A percentile compares a stretch with the other conserved stretches of the same genome.
These are phyloP conservation scores for Stephania yunnanensis DNA, from an alignment of 164 flowering plant genomes.

Conservation along the genomic window DNA sequence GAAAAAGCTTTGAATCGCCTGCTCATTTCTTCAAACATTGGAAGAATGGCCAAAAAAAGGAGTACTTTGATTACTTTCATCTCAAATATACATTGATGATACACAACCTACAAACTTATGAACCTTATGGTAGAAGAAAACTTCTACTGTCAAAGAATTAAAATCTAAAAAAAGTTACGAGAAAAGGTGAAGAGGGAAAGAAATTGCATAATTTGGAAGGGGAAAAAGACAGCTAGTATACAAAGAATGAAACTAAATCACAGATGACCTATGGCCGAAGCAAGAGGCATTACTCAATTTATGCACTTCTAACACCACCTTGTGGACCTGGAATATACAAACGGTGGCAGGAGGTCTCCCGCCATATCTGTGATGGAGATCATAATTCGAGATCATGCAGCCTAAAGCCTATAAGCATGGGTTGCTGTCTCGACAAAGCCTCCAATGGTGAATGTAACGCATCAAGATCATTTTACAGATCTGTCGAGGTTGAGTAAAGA, in stretches of 20 bases:
- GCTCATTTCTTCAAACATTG: background rate
- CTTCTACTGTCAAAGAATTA: slow-evolving; percentile 5
- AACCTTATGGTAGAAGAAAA: background rate
- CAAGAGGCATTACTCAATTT: slow-evolving; percentile 22
- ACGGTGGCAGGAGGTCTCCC: slow-evolving; percentile 19
- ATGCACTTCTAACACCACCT: slow-evolving; percentile 23
- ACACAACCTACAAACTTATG: slow-evolving; percentile 12
- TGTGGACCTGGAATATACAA: slow-evolving; percentile 28
- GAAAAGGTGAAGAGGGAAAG: background rate
- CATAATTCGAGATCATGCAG: slow-evolving; percentile 21
- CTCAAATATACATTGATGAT: slow-evolving; percentile 31
- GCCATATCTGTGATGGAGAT: slow-evolving; percentile 21
- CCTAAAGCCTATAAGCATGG: slow-evolving; percentile 21
- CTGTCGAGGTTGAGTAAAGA: slow-evolving; percentile 52
- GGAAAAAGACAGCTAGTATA: slow-evolving; percentile 26
- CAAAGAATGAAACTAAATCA: slow-evolving; percentile 37
- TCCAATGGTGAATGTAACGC: slow-evolving; percentile 13
- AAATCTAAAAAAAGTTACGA: background rate
- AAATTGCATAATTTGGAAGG: background rate
- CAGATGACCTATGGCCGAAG: slow-evolving; percentile 15
- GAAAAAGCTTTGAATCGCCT: background rate
- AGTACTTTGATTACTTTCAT: slow-evolving; percentile 13
- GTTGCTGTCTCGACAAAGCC: slow-evolving; percentile 20
- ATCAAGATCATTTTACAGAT: slow-evolving; percentile 20
- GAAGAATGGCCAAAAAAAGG: background rate